Conservation (phyloP, 208 protist genomes). For the Trypanosoma boissoni region DNA sequence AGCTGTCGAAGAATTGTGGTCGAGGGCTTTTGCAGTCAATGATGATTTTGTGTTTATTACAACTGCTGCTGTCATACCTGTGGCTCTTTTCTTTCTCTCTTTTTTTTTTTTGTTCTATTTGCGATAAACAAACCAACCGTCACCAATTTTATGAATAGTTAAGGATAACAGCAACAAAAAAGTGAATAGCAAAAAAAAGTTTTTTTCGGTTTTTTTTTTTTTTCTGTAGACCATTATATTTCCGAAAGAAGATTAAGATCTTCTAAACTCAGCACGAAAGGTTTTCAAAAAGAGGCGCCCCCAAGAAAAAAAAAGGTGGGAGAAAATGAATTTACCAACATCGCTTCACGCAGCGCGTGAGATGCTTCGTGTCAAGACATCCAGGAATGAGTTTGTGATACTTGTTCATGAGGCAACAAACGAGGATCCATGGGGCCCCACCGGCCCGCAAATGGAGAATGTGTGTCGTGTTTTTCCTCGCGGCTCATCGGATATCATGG, state of each 20-base stretch:
- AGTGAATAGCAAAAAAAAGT: background rate
- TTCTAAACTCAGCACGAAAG: too few relatives aligned
- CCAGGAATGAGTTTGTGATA: conserved; percentile 60
- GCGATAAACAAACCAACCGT: too few relatives aligned
- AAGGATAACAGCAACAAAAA: conserved; percentile 5
- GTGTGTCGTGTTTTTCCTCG: conserved; percentile 70
- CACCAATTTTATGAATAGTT: too few relatives aligned
- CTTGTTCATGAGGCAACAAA: conserved; percentile 84
- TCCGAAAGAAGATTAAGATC: too few relatives aligned
- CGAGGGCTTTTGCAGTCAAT: too few relatives aligned
- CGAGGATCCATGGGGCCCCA: conserved; percentile 89
- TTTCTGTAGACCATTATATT: too few relatives aligned
- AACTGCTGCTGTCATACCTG: background rate
- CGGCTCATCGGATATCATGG: conserved; percentile 65
- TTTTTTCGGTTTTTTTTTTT: too few relatives aligned
- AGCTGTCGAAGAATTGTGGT: too few relatives aligned
- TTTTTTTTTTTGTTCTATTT: conserved; percentile 22
- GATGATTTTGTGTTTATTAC: conserved; percentile 4
- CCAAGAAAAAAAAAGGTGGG: too few relatives aligned
- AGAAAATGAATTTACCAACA: conserved; percentile 22
- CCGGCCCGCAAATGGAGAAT: conserved; percentile 84
- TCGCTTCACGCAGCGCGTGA: conserved; percentile 52
- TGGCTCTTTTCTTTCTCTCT: conserved; percentile 21
- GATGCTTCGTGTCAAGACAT: conserved; percentile 76
- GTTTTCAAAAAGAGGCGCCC: too few relatives aligned